These are phyloP conservation scores for Diaporthe sp. DNA, from an alignment of 2,329 filamentous ascomycete species.

Conservation along the genomic window DNA sequence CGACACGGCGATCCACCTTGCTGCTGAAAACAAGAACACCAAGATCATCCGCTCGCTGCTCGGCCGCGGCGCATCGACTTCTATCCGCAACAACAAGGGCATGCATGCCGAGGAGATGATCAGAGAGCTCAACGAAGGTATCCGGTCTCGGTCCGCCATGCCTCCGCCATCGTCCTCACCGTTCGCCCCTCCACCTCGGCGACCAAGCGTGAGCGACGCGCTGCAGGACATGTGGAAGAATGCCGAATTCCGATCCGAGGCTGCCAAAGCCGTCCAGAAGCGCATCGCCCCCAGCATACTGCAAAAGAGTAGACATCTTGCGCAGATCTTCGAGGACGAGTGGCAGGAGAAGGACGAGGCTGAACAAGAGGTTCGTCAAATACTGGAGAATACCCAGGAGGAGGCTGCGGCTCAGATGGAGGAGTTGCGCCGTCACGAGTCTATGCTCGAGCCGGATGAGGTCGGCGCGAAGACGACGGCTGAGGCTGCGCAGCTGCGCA, in stretches of 20 bases:
- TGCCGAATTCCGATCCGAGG: conserved; percentile 58
- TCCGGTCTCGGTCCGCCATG: conserved; percentile 69
- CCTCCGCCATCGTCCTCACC: conserved; percentile 82
- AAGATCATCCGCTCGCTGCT: conserved; percentile 88
- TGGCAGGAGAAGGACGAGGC: conserved; percentile 78
- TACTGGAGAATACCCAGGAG: conserved; percentile 73
- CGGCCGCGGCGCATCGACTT: conserved; percentile 82
- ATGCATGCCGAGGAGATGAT: conserved; percentile 89
- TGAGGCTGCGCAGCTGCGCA: conserved; percentile 59
- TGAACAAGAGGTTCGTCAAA: conserved; percentile 73
- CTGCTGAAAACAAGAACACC: conserved; percentile 84
- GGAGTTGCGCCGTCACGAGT: conserved; percentile 57
- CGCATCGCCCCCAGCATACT: conserved; percentile 76
- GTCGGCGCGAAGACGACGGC: conserved; percentile 59
- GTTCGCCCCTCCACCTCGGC: conserved; percentile 71
- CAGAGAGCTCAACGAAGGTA: conserved; percentile 75
- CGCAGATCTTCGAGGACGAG: conserved; percentile 78
- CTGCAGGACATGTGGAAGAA: conserved; percentile 47
- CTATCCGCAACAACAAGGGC: conserved; percentile 84
- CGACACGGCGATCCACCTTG: conserved; percentile 83
- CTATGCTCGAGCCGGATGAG: conserved; percentile 65
- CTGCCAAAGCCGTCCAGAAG: conserved; percentile 75
- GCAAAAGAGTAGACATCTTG: conserved; percentile 78
- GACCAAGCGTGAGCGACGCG: conserved; percentile 63
- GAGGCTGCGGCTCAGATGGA: conserved; percentile 73